Conservation (phyloP, 768 basidiomycete species). For the Psilocybe cyanescens region DNA sequence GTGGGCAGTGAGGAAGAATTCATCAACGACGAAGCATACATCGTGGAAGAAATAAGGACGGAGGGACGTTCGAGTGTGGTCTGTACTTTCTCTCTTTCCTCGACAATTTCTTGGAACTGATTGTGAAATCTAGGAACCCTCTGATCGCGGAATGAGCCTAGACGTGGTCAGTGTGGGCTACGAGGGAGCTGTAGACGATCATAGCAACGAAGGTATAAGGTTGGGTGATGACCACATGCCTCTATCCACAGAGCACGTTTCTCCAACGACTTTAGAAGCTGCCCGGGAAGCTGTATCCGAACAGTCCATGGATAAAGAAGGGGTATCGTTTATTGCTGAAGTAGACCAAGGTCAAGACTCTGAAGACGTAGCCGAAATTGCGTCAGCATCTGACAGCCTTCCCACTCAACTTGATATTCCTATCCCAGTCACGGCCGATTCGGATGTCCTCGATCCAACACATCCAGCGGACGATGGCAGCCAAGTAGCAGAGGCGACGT, state of each 20-base stretch:
- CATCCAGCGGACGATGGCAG: too few species aligned
- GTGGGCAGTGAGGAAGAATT: not conserved
- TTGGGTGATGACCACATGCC: not conserved
- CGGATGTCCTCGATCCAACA: not conserved
- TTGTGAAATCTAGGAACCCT: constrained; percentile 17
- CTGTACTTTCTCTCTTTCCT: constrained; percentile 13
- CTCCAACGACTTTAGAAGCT: not conserved
- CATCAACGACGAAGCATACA: constrained; percentile 15
- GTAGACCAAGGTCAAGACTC: too few species aligned
- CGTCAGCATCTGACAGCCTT: too few species aligned
- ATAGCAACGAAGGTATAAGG: not conserved
- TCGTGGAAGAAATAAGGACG: constrained; percentile 35
- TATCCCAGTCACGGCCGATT: too few species aligned
- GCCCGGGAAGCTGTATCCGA: too few species aligned
- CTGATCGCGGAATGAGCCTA: constrained; percentile 19
- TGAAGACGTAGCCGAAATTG: too few species aligned
- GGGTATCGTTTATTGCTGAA: too few species aligned
- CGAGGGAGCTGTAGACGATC: constrained; percentile 8
- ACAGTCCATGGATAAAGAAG: too few species aligned
- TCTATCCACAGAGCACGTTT: not conserved
- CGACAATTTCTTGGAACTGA: not conserved
- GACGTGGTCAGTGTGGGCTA: constrained; percentile 17
- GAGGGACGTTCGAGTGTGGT: constrained; percentile 37
- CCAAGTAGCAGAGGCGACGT: too few species aligned
- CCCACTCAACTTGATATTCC: too few species aligned